Evolutionary conservation across 495 filamentous ascomycete species (phyloP).

Genomic region (Xylona heveae): DNA sequence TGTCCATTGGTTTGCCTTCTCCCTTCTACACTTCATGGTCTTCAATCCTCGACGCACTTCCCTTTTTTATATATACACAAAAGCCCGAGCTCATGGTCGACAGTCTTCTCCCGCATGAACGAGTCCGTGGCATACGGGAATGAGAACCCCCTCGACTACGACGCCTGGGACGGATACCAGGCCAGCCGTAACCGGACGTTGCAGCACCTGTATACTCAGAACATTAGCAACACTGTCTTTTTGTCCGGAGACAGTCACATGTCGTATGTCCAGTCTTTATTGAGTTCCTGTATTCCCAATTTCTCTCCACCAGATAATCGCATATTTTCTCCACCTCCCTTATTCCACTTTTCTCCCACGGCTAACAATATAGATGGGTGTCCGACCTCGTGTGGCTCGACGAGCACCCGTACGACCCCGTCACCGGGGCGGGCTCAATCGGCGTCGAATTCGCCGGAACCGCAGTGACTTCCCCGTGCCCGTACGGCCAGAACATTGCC

Average conservation of each 20-base stretch:
- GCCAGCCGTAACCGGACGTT: constrained; percentile 43
- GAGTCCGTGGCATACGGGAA: constrained; percentile 21
- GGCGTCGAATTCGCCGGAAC: constrained; percentile 48
- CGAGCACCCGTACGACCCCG: constrained; percentile 28
- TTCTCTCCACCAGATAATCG: too few species aligned
- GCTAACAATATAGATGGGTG: constrained; percentile 25
- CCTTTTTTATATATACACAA: too few species aligned
- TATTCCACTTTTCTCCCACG: too few species aligned
- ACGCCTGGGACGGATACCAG: constrained; percentile 42
- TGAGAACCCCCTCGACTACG: constrained; percentile 31
- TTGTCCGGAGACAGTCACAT: constrained; percentile 43
- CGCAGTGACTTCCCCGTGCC: constrained; percentile 31
- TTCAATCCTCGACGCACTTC: too few species aligned
- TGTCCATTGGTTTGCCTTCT: too few species aligned
- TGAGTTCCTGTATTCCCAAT: too few species aligned
- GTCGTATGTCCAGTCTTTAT: constrained; percentile 28
- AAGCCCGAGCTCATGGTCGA: background rate
- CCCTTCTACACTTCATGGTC: too few species aligned
- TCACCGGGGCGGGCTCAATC: constrained; percentile 32
- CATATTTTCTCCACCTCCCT: too few species aligned
- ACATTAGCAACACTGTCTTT: constrained; percentile 45
- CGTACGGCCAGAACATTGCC: constrained; percentile 25
- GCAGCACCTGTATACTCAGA: constrained; percentile 31
- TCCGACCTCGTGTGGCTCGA: constrained; percentile 43
- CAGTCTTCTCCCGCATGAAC: constrained; percentile 34